Conservation (phyloP, 352 stramenopile genomes). For the Phytophthora vignae region DNA sequence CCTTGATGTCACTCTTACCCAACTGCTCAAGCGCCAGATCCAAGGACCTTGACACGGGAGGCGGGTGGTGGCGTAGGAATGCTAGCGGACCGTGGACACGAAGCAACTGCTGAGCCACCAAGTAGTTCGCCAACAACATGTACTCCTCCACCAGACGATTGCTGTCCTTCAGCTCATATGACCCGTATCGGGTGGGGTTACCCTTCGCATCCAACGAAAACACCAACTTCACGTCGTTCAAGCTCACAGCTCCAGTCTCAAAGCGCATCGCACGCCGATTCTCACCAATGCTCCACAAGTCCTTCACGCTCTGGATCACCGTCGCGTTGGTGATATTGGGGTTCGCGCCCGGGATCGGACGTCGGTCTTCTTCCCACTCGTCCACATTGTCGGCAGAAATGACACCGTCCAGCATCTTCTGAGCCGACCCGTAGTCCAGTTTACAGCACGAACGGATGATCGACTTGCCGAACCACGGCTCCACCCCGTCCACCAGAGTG, state of each 20-base stretch:
- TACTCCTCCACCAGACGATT: conserved; percentile 98
- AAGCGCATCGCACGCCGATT: conserved; percentile 88
- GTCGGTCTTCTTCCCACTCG: conserved; percentile 67
- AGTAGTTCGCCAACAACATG: conserved; percentile 99
- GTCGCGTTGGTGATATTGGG: conserved; percentile 55
- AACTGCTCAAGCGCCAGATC: conserved; percentile 54
- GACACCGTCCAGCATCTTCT: conserved; percentile 95
- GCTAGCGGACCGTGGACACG: conserved; percentile 85
- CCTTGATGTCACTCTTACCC: conserved; percentile 65
- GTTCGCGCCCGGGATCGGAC: conserved; percentile 55
- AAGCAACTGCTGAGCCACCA: conserved; percentile 96
- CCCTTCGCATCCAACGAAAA: conserved; percentile 94
- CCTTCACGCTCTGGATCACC: conserved; percentile 74
- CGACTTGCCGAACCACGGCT: conserved; percentile 96
- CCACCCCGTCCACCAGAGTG: conserved; percentile 85
- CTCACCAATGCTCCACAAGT: conserved; percentile 68
- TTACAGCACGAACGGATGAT: conserved; percentile 98
- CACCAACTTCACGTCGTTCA: conserved; percentile 94
- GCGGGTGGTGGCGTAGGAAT: conserved; percentile 91
- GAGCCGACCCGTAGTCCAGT: conserved; percentile 97
- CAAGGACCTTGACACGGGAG: conserved; percentile 63
- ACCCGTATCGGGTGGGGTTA: conserved; percentile 86
- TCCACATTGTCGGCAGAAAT: conserved; percentile 79
- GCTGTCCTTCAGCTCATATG: conserved; percentile 95
- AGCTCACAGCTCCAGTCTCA: conserved; percentile 91